Percentiles rank a stretch among this genome's conserved stretches.
Conservation (phyloP, 768 basidiomycete genomes). For the Russula brevipes region DNA sequence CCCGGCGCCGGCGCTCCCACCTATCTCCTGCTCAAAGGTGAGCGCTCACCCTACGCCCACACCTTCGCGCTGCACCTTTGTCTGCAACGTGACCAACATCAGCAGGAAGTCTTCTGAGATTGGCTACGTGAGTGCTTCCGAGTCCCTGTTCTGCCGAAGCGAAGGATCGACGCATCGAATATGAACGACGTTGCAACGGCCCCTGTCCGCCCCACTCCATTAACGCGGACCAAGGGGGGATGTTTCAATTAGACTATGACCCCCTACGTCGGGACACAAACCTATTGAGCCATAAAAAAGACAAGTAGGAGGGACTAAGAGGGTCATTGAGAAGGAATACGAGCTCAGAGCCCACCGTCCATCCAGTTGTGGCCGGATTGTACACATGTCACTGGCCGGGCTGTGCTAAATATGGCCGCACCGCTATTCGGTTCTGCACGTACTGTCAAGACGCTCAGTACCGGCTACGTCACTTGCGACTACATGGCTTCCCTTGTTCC, state of each 20-base stretch:
- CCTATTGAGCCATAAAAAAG: too few relatives aligned
- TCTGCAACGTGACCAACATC: constrained; percentile 24
- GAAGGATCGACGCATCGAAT: not conserved
- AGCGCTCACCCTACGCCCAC: constrained; percentile 52
- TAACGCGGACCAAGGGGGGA: constrained; percentile 15
- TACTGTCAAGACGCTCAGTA: constrained; percentile 46
- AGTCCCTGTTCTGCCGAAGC: constrained; percentile 6
- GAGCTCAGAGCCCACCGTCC: too few relatives aligned
- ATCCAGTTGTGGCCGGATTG: too few relatives aligned
- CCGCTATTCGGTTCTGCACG: constrained; percentile 1
- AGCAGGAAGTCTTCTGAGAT: constrained; percentile 22
- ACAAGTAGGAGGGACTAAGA: too few relatives aligned
- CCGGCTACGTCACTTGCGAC: constrained; percentile 48
- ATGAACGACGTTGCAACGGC: not conserved
- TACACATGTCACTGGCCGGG: constrained; percentile 52
- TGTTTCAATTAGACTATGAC: too few relatives aligned
- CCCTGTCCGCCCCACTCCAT: constrained; percentile 6
- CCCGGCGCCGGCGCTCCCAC: constrained; percentile 28
- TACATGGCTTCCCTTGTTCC: not conserved
- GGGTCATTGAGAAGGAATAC: too few relatives aligned
- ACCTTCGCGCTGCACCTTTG: constrained; percentile 39
- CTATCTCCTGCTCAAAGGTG: constrained; percentile 52
- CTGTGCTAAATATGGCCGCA: constrained; percentile 64
- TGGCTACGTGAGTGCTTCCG: constrained; percentile 24
- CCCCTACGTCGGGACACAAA: constrained; percentile 38